Percentiles rank a stretch among this genome's conserved stretches.
Evolutionary conservation across 2,329 filamentous ascomycete genomes (phyloP).

Genomic region (Ophiosphaerella herpotricha): DNA sequence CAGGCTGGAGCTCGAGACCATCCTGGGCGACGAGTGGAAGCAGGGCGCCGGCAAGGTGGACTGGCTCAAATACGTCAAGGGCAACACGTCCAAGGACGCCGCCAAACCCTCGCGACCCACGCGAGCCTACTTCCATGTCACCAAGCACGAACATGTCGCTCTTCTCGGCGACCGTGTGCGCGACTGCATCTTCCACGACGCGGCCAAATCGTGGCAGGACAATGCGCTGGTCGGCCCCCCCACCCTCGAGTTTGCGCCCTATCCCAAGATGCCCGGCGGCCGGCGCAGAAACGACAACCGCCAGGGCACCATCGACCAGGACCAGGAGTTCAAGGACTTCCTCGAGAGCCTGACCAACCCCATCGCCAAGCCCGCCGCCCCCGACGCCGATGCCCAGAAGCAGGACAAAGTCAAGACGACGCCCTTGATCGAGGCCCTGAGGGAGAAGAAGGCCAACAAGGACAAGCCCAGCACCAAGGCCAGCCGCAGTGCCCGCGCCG

Average conservation of each 20-base stretch:
- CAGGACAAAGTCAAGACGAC: conserved; percentile 76
- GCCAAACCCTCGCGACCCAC: conserved; percentile 83
- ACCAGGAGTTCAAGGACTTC: conserved; percentile 93
- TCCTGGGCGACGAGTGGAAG: conserved; percentile 81
- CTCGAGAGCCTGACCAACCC: conserved; percentile 83
- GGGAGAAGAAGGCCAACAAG: conserved; percentile 86
- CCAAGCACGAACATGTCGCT: conserved; percentile 69
- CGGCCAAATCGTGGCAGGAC: conserved; percentile 74
- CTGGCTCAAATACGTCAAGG: conserved; percentile 74
- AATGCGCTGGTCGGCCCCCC: conserved; percentile 78
- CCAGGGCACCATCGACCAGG: conserved; percentile 94
- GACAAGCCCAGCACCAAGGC: conserved; percentile 59
- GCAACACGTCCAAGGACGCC: conserved; percentile 79
- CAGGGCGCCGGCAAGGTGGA: conserved; percentile 80
- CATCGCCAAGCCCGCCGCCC: conserved; percentile 58
- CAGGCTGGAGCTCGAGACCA: conserved; percentile 72
- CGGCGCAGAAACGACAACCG: conserved; percentile 79
- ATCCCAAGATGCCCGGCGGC: conserved; percentile 77
- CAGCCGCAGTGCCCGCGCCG: conserved; percentile 62
- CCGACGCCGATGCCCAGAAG: conserved; percentile 59
- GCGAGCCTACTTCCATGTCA: conserved; percentile 80
- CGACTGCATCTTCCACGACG: conserved; percentile 75
- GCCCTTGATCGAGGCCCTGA: conserved; percentile 85
- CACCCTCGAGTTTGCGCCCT: conserved; percentile 78
- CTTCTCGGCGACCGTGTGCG: conserved; percentile 73